Conservation (phyloP, 1,284 basidiomycete species). For the Sparassis latifolia region DNA sequence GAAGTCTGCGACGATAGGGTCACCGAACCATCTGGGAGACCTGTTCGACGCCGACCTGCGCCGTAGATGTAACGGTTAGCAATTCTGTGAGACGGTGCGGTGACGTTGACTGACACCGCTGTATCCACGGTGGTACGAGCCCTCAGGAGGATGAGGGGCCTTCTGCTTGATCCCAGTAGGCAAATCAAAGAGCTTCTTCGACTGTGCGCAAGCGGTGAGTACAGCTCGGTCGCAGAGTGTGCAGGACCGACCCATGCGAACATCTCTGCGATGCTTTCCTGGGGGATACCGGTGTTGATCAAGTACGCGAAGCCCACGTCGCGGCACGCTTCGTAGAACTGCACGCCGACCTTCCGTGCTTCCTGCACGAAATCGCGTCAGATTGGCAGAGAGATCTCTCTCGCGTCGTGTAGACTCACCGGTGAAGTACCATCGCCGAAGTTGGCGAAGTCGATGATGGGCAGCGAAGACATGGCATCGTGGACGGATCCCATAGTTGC, state of each 20-base stretch:
- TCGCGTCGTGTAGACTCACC: constrained; percentile 6
- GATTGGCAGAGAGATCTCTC: no score
- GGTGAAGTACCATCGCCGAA: constrained; percentile 19
- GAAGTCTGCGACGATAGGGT: no score
- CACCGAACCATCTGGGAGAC: constrained; percentile 14
- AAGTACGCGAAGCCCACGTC: constrained; percentile 32
- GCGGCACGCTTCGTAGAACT: neutral
- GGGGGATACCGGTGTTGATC: constrained; percentile 29
- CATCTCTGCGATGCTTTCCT: constrained; percentile 38
- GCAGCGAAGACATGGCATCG: neutral
- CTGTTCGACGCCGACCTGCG: neutral
- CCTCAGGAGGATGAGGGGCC: constrained; percentile 46
- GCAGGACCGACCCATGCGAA: constrained; percentile 36
- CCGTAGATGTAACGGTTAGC: constrained; percentile 1
- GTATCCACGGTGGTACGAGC: constrained; percentile 30
- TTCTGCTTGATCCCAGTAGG: constrained; percentile 43
- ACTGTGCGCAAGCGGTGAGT: constrained; percentile 23
- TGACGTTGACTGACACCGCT: constrained; percentile 37
- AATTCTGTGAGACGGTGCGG: no score
- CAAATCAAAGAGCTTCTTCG: constrained; percentile 41
- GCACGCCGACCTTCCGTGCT: neutral
- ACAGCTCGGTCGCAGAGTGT: neutral
- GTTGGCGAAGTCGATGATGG: constrained; percentile 18
- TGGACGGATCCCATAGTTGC: no score
- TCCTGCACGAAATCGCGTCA: constrained; percentile 11